These are phyloP conservation scores for Candolleomyces aberdarensis DNA, from an alignment of 768 basidiomycete genomes.

Conservation along the genomic window DNA sequence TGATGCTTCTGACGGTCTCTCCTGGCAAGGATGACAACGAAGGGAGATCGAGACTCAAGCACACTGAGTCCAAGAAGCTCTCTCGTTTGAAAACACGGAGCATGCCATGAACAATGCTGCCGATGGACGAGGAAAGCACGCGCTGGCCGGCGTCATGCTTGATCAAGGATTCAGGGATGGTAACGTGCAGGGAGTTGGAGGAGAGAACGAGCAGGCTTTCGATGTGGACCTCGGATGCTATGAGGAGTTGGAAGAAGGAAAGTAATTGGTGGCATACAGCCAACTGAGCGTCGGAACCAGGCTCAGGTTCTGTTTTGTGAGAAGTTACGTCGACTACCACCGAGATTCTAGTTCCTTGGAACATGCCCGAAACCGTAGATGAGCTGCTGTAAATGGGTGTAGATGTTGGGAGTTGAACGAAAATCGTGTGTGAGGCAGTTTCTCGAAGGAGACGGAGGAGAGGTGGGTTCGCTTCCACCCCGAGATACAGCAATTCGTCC, in stretches of 20 bases:
- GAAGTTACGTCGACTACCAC: conserved; percentile 21
- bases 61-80: conserved; percentile 14
- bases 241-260: conserved; percentile 19
- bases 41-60: conserved; percentile 22
- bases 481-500: conserved; percentile 21
- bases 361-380: neutral
- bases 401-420: conserved; percentile 4
- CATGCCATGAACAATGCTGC: conserved; percentile 20
- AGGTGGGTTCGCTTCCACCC: conserved; percentile 12
- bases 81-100: conserved; percentile 27
- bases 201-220: conserved; percentile 19
- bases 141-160: neutral
- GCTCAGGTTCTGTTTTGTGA: conserved; percentile 6
- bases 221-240: conserved; percentile 14
- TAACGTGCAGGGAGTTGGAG: conserved; percentile 20
- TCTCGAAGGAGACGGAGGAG: conserved; percentile 16
- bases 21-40: neutral
- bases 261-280: conserved; percentile 17
- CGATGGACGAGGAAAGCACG: neutral
- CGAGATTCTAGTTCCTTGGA: conserved; percentile 10
- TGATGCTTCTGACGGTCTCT: neutral
- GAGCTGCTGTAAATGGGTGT: neutral
- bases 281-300: conserved; percentile 16
- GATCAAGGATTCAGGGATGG: neutral
- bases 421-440: conserved; percentile 13